Conservation (phyloP, 2,329 filamentous ascomycete species). For the Diaporthe vaccinii region DNA sequence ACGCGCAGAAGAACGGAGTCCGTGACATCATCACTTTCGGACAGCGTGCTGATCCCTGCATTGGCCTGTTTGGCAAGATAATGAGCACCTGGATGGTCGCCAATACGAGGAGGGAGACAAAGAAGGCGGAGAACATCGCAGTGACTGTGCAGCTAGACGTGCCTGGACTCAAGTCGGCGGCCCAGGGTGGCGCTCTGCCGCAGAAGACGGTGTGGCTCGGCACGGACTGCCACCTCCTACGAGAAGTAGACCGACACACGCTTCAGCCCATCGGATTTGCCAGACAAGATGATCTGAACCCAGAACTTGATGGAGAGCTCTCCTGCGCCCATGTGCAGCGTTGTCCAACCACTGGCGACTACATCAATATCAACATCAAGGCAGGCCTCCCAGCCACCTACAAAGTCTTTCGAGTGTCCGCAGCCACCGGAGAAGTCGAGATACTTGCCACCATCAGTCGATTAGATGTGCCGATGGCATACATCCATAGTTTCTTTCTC, state of each 20-base stretch:
- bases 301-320: slow-evolving; percentile 74
- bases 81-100: slow-evolving; percentile 68
- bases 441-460: slow-evolving; percentile 77
- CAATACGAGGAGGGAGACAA: slow-evolving; percentile 46
- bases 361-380: slow-evolving; percentile 87
- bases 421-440: slow-evolving; percentile 73
- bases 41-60: slow-evolving; percentile 80
- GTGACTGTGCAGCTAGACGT: slow-evolving; percentile 69
- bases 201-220: slow-evolving; percentile 69
- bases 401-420: slow-evolving; percentile 76
- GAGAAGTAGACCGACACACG: slow-evolving; percentile 76
- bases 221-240: slow-evolving; percentile 58
- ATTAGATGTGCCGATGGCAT: slow-evolving; percentile 68
- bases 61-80: slow-evolving; percentile 79
- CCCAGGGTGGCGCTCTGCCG: neutral
- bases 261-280: slow-evolving; percentile 79
- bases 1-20: slow-evolving; percentile 71
- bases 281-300: slow-evolving; percentile 73
- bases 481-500: slow-evolving; percentile 87
- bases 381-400: slow-evolving; percentile 71
- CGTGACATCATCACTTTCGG: slow-evolving; percentile 74
- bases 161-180: neutral
- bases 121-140: slow-evolving; percentile 67
- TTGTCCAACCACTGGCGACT: slow-evolving; percentile 79
- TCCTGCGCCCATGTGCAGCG: slow-evolving; percentile 79